These are phyloP conservation scores for Penicillium sp. DNA, from an alignment of 2,329 filamentous ascomycete genomes.

Conservation along the genomic window DNA sequence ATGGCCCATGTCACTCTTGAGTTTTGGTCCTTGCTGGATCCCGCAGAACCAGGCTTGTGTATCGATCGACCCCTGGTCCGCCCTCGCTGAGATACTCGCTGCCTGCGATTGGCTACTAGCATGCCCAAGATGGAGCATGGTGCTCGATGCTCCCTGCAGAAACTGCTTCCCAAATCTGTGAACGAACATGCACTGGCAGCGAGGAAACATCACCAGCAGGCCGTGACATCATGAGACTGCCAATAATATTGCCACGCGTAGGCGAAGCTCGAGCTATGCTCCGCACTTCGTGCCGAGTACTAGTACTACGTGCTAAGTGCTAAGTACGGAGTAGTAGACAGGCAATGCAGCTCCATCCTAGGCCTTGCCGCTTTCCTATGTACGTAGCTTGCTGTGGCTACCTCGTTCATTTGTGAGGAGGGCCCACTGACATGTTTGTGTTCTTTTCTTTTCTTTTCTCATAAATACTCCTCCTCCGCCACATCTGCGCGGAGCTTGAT, in stretches of 20 bases:
- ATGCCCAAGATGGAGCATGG: constrained; percentile 2
- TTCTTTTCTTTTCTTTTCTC: constrained; percentile 12
- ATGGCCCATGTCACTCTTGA: not conserved
- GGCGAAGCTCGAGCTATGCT: constrained; percentile 4
- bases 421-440: constrained; percentile 4
- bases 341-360: constrained; percentile 2
- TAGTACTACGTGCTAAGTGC: not conserved
- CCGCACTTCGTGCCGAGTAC: not conserved
- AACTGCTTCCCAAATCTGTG: not conserved
- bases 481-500: not conserved
- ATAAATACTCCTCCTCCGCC: constrained; percentile 17
- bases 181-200: not conserved
- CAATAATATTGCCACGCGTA: not conserved
- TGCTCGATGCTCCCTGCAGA: not conserved
- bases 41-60: not conserved
- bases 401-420: not conserved
- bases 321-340: not conserved
- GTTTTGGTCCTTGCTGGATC: constrained; percentile 5
- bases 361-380: not conserved
- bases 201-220: not conserved
- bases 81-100: not conserved
- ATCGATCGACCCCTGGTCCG: constrained; percentile 8
- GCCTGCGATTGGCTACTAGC: not conserved
- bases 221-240: constrained; percentile 6
- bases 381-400: constrained; percentile 5